phyloP scores from a whole-genome alignment of 1,284 basidiomycete species.

The Cryptococcus sp. region DNA sequence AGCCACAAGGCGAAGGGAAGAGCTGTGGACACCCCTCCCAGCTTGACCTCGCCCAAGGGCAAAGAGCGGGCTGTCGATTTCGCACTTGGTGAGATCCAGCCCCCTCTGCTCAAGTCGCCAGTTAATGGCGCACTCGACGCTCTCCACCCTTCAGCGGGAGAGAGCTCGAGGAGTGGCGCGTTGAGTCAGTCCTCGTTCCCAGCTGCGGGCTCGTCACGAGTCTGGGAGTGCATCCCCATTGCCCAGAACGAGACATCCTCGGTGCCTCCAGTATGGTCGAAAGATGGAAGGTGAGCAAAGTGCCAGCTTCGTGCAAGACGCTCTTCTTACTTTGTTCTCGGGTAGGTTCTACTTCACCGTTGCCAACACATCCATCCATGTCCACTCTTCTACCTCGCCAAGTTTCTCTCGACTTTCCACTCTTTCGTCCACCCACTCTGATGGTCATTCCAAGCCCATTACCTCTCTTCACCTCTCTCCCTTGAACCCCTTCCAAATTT shows the following conservation, averaged over 20 bases:
- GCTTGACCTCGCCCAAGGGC: slow-evolving; percentile 20
- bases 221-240: slow-evolving; percentile 54
- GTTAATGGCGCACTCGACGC: not conserved
- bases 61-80: slow-evolving; percentile 27
- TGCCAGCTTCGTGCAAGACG: not conserved
- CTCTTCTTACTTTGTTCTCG: slow-evolving; percentile 1
- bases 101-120: not conserved
- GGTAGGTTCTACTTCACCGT: slow-evolving; percentile 83
- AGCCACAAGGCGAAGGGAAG: not conserved
- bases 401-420: slow-evolving; percentile 74
- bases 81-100: not conserved
- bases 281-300: slow-evolving; percentile 74
- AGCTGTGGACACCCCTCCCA: slow-evolving; percentile 2
- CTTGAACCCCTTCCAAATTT: slow-evolving; percentile 82
- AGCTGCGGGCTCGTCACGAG: slow-evolving; percentile 1
- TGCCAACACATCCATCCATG: slow-evolving; percentile 72
- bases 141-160: not conserved
- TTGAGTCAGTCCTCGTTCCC: not conserved
- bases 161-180: slow-evolving; percentile 7
- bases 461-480: slow-evolving; percentile 80
- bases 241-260: slow-evolving; percentile 69
- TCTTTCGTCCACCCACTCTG: slow-evolving; percentile 58
- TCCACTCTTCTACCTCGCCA: slow-evolving; percentile 72
- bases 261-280: slow-evolving; percentile 74
- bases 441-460: slow-evolving; percentile 61